Base-by-base conservation (phyloP, 2,329 filamentous ascomycete genomes). In the Exophiala viscosa region DNA sequence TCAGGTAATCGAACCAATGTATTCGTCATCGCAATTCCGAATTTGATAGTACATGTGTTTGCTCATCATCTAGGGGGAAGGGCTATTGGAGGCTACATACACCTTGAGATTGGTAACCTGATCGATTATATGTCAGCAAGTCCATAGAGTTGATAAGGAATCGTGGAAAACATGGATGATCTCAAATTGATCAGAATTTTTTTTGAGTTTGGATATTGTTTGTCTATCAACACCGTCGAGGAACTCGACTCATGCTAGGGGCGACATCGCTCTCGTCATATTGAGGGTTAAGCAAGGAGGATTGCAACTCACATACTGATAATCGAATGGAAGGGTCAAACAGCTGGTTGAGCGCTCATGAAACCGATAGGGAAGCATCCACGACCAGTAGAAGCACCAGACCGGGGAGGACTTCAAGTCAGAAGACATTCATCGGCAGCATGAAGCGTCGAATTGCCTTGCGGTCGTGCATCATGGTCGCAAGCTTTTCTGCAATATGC, bases 221-320 rank as follows among this genome's bases (percentile, higher is more conserved):
- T n/a, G n/a, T n/a, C n/a, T n/a, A n/a, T n/a, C n/a, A n/a, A n/a
- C n/a, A n/a, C n/a, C n/a, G n/a, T n/a, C n/a, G n/a, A n/a, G n/a
- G n/a, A n/a, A n/a, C n/a, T n/a, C n/a, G n/a, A n/a, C n/a, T n/a
- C n/a, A n/a, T n/a, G n/a, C 3, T 82, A 82, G 79, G 79, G 79
- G 79, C 79, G 79, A 82, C 79, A 82, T 82, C 79, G n/a, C 82
- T 82, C 79, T 79, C 74, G 60, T 59, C 65, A 68, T 2, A 4
- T 5, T 5, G 58, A 40, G 14, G 33, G 50, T 34, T 48, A n/a
- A 58, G 32, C 41, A 42, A 48, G 42, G 58, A 31, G 13, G 52
- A 39, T 34, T 13, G 11, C 18, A 18, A 43, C 39, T 56, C 36
- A 50, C 40, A 39, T 40, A 6, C 6, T 18, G 11, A 20, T 32